phyloP scores from a whole-genome alignment of 1,139 yeast genomes.

The Yamadazyma dushanensis region DNA sequence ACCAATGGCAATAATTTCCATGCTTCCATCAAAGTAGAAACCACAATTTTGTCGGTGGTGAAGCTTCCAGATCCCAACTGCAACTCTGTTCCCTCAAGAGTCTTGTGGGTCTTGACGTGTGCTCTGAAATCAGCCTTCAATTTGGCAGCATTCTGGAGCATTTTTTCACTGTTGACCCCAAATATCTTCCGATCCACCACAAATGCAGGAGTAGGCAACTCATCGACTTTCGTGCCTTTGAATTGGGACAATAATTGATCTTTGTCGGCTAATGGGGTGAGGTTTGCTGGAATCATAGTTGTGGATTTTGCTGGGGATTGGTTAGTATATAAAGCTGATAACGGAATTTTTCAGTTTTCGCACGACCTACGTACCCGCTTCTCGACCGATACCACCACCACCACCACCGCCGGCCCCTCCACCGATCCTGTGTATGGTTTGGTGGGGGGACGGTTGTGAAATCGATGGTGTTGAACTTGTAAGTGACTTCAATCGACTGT shows the following conservation, averaged over 20 bases:
- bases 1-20: conserved; percentile 51
- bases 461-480: too few species aligned
- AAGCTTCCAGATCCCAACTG: conserved; percentile 28
- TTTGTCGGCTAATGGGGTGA: conserved; percentile 26
- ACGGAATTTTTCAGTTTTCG: background rate
- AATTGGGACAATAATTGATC: conserved; percentile 20
- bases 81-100: conserved; percentile 33
- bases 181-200: conserved; percentile 28
- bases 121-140: conserved; percentile 52
- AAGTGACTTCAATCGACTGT: too few species aligned
- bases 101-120: conserved; percentile 77
- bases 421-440: too few species aligned
- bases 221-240: conserved; percentile 25
- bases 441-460: too few species aligned
- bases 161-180: conserved; percentile 26
- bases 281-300: conserved; percentile 9
- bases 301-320: background rate
- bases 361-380: too few species aligned
- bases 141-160: conserved; percentile 30
- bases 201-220: conserved; percentile 39
- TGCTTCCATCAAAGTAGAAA: conserved; percentile 70
- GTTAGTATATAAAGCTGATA: background rate
- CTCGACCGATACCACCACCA: too few species aligned
- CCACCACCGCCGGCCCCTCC: too few species aligned
- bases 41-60: conserved; percentile 53